These are phyloP conservation scores for Wakefieldia striispora DNA, from an alignment of 768 basidiomycete species.

Conservation along the genomic window DNA sequence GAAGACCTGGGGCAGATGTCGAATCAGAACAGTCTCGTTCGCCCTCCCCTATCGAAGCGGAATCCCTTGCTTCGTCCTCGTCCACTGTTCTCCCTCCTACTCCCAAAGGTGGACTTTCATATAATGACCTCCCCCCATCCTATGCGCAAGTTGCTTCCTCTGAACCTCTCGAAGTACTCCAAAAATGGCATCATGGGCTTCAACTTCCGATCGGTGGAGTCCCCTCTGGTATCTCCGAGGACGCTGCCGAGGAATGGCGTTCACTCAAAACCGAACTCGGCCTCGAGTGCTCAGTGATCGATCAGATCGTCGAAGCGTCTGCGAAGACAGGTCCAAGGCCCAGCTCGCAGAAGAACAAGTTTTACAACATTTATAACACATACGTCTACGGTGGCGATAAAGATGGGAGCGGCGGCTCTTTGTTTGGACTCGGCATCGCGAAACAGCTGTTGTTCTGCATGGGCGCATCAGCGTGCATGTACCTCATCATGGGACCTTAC, in stretches of 20 bases:
- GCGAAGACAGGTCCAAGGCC: constrained; percentile 32
- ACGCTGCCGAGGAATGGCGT: constrained; percentile 73
- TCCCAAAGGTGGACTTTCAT: constrained; percentile 46
- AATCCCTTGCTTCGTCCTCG: constrained; percentile 68
- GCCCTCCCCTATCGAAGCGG: constrained; percentile 45
- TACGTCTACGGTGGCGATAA: constrained; percentile 50
- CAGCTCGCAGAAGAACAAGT: constrained; percentile 46
- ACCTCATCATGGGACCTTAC: constrained; percentile 61
- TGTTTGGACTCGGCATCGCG: constrained; percentile 35
- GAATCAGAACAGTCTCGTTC: constrained; percentile 38
- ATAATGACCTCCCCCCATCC: constrained; percentile 65
- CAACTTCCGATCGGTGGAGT: constrained; percentile 41
- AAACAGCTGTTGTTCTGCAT: constrained; percentile 56
- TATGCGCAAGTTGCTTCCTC: constrained; percentile 59
- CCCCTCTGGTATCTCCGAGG: constrained; percentile 58
- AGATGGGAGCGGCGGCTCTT: constrained; percentile 24
- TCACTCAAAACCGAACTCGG: constrained; percentile 78
- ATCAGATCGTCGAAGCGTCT: constrained; percentile 55
- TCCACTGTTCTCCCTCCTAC: constrained; percentile 72
- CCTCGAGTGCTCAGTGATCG: constrained; percentile 72
- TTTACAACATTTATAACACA: constrained; percentile 88
- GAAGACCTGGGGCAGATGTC: constrained; percentile 32
- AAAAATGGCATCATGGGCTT: constrained; percentile 69
- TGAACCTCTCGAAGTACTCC: constrained; percentile 56
- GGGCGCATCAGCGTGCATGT: constrained; percentile 59